A percentile compares a stretch with the other conserved stretches of the same genome.
phyloP scores from a whole-genome alignment of 768 basidiomycete genomes.

The Gautieria morchelliformis region DNA sequence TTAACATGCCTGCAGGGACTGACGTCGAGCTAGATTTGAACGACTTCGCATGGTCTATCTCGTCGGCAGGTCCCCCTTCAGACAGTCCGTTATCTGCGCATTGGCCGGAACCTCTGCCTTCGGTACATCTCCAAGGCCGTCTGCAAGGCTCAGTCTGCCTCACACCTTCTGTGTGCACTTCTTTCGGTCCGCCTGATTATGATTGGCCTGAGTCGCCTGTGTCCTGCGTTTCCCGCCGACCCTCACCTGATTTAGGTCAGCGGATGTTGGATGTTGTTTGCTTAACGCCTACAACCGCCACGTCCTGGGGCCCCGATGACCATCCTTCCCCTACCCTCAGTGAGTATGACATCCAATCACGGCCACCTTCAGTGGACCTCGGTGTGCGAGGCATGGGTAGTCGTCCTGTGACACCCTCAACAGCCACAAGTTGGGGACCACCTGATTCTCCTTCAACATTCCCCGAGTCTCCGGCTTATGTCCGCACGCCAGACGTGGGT shows the following conservation, averaged over 20 bases:
- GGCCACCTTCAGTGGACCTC: conserved; percentile 32
- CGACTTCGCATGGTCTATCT: conserved; percentile 63
- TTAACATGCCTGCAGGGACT: conserved; percentile 30
- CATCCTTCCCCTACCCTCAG: conserved; percentile 9
- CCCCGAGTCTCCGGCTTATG: conserved; percentile 22
- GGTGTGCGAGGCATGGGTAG: conserved; percentile 27
- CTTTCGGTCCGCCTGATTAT: conserved; percentile 1
- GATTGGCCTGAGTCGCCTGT: conserved; percentile 23
- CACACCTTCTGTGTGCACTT: conserved; percentile 23
- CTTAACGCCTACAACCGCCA: conserved; percentile 15
- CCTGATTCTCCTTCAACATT: conserved; percentile 35
- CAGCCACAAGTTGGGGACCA: conserved; percentile 42
- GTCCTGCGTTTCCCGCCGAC: conserved; percentile 29
- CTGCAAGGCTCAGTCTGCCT: conserved; percentile 42
- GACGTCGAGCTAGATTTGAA: conserved; percentile 36
- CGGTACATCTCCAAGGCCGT: conserved; percentile 4
- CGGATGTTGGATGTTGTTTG: conserved; percentile 9
- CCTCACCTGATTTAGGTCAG: conserved; percentile 40
- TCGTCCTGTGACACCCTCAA: conserved; percentile 32
- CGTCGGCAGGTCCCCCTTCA: conserved; percentile 52
- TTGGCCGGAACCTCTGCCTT: conserved; percentile 43
- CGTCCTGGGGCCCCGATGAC: conserved; percentile 16
- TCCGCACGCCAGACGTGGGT: conserved; percentile 32
- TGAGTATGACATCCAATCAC: conserved; percentile 16
- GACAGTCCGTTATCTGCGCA: conserved; percentile 29